phyloP scores from a whole-genome alignment of 768 basidiomycete genomes.

The Megacollybia marginata region DNA sequence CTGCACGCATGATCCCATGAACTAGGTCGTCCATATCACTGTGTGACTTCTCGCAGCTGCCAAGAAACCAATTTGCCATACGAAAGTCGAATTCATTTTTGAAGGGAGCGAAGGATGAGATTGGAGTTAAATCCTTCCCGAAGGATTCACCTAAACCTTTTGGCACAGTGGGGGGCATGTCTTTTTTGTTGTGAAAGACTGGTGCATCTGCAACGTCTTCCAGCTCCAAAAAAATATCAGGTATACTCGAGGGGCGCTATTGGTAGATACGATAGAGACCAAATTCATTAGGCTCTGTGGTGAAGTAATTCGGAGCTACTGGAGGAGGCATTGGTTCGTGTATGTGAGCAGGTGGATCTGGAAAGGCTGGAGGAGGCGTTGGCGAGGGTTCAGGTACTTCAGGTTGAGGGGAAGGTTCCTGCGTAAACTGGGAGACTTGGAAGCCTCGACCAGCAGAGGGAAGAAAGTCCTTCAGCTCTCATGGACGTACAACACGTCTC shows the following conservation, averaged over 20 bases:
- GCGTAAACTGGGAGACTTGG: no score
- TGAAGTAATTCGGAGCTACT: not conserved
- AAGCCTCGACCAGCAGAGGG: no score
- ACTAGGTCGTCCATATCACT: not conserved
- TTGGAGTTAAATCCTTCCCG: not conserved
- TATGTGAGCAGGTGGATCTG: no score
- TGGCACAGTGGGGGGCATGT: not conserved
- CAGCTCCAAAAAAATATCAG: not conserved
- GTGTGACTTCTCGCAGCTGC: not conserved
- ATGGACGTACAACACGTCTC: no score
- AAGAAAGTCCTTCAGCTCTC: no score
- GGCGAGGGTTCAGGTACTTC: no score
- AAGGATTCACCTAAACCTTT: not conserved
- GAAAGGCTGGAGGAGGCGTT: no score
- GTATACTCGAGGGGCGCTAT: not conserved
- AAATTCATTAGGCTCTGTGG: not conserved
- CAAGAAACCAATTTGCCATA: not conserved
- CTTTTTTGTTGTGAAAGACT: not conserved
- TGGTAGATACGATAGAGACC: not conserved
- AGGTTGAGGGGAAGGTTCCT: no score
- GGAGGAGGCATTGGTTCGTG: not conserved
- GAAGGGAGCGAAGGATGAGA: not conserved
- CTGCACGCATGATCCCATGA: not conserved
- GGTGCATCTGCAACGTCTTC: not conserved
- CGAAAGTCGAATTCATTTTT: not conserved